Evolutionary conservation across 2,329 filamentous ascomycete genomes (phyloP), one percentile per base, ranked within the genome.

Genomic region (Penicillium vulpinum): DNA sequence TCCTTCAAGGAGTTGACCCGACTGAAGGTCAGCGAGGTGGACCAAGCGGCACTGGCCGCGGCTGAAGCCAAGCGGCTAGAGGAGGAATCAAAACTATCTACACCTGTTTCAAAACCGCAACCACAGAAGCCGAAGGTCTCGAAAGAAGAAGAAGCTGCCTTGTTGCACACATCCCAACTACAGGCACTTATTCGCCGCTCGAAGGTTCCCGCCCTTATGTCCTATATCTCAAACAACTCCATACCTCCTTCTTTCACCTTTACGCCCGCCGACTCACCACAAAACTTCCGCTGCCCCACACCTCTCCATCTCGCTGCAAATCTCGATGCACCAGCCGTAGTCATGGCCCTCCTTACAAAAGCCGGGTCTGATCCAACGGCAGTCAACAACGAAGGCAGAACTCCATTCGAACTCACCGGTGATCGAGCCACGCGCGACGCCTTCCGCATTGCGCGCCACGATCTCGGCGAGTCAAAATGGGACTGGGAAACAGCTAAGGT

Each of bases 1-100:
- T 89, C 89, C 0, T 99, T 97, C 67, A 89, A 96, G 60, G 94
- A 99, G 77, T 82, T 99, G 31, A 99, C 94, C 0, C 83, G 94
- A 16, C 83, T 97, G 16, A 97, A 99, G 74, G 83, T 96, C 45
- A 86, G 85, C 47, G 88, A 90, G 60, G 83, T 97, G 28, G 83
- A 90, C 56, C 88, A 91, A 61, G 82, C 80, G 3, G 82, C 86
- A 13, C 73, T 88, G 7, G 76, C 83, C 31, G 75, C 87, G 7
- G 76, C 83, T 31, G 78, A 81, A 58, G 72, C 73, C 33, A 82
- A 78, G 64, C 75, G 73, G 62, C 67, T 77, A 6, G 75, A 82
- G 16, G 67, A 73, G 67, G 56, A 63, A 40, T 62, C 65, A 11
- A 78, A 74, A 53, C 67, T 67, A 38, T 62, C 65, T 24, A 71